phyloP scores from a whole-genome alignment of 2,329 filamentous ascomycete species.

The Claviceps fusiformis region DNA sequence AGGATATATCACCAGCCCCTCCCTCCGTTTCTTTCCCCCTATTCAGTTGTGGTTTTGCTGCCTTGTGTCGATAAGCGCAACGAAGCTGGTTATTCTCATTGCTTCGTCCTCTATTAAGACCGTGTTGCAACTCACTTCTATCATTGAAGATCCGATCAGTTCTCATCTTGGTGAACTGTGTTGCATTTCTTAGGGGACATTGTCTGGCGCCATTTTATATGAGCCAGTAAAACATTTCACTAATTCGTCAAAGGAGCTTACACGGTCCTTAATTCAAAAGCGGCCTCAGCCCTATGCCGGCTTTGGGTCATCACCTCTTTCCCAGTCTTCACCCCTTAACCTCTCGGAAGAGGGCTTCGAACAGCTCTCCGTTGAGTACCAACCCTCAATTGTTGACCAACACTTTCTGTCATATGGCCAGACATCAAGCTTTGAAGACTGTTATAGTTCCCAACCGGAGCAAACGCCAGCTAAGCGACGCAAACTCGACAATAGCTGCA shows the following conservation, averaged over 20 bases:
- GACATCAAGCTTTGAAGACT: conserved; percentile 18
- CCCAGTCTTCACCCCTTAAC: conserved; percentile 10
- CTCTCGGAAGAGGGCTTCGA: conserved; percentile 6
- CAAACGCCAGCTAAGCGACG: conserved; percentile 18
- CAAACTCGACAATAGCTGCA: conserved; percentile 15
- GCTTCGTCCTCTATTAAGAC: conserved; percentile 9
- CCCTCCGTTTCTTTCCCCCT: conserved; percentile 11
- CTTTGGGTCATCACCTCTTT: conserved; percentile 10
- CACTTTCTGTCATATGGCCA: conserved; percentile 18
- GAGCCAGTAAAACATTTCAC: conserved; percentile 13
- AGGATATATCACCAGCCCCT: conserved; percentile 28
- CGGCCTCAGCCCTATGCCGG: conserved; percentile 15
- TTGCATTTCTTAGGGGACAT: not conserved
- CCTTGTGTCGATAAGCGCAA: not conserved
- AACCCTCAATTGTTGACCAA: conserved; percentile 14
- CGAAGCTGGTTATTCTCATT: conserved; percentile 8
- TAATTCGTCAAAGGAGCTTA: conserved; percentile 23
- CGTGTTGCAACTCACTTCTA: not conserved
- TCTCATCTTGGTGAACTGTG: not conserved
- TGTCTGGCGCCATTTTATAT: not conserved
- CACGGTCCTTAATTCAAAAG: conserved; percentile 16
- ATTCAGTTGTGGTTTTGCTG: conserved; percentile 8
- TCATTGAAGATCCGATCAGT: not conserved
- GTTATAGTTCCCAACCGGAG: conserved; percentile 14
- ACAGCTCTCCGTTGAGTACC: conserved; percentile 10